These are phyloP conservation scores for Noccaea bulbosa DNA, from an alignment of 345 rosid genomes.

Conservation along the genomic window DNA sequence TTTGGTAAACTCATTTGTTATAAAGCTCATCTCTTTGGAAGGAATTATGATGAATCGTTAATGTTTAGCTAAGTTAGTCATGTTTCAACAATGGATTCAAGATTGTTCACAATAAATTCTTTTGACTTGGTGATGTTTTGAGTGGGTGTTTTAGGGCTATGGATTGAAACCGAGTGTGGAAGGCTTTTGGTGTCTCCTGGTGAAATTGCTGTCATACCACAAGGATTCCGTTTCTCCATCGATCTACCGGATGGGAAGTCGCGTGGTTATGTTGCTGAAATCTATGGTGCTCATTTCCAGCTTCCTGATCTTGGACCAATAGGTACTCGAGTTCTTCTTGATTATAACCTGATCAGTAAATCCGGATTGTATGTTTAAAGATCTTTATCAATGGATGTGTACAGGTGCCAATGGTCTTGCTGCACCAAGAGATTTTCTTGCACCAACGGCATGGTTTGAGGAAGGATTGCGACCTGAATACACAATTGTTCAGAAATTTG, in stretches of 20 bases:
- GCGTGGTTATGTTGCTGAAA: conserved; percentile 89
- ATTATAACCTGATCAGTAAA: background rate
- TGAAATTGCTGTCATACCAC: conserved; percentile 85
- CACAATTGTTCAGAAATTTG: conserved; percentile 79
- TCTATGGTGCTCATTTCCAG: conserved; percentile 92
- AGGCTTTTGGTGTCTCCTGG: conserved; percentile 83
- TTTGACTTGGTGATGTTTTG: conserved; percentile 10
- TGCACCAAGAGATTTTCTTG: conserved; percentile 89
- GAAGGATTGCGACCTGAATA: conserved; percentile 67
- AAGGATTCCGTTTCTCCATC: conserved; percentile 81
- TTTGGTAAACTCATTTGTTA: background rate
- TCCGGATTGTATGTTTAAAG: background rate
- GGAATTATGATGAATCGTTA: background rate
- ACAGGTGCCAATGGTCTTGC: conserved; percentile 98
- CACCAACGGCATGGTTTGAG: conserved; percentile 86
- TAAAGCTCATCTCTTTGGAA: background rate
- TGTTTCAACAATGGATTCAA: background rate
- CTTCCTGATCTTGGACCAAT: conserved; percentile 99
- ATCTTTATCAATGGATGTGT: conserved; percentile 20
- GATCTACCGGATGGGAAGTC: conserved; percentile 88
- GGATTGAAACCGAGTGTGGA: conserved; percentile 95
- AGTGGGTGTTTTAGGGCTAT: conserved; percentile 58
- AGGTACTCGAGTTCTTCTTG: conserved; percentile 54
- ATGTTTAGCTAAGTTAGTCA: background rate
- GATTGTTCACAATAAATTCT: background rate